Percentiles rank a stretch among this genome's conserved stretches.
Evolutionary conservation across 345 rosid genomes (phyloP).

Genomic region (Boechera stricta): DNA sequence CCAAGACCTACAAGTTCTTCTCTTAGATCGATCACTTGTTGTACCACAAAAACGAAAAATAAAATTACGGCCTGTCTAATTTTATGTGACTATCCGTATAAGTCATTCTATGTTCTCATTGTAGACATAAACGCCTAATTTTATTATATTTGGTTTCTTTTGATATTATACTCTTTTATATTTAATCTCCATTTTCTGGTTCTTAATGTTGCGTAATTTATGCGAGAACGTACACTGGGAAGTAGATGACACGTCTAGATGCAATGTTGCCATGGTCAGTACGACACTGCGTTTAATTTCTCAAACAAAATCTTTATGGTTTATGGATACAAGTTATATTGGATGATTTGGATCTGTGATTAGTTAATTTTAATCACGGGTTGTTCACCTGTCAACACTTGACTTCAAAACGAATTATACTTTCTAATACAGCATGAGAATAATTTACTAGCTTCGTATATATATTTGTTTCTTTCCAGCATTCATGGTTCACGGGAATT

Average conservation of each 20-base stretch:
- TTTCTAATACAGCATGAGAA: background rate
- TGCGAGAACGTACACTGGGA: background rate
- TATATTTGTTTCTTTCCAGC: background rate
- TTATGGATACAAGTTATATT: background rate
- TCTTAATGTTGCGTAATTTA: background rate
- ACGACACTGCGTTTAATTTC: background rate
- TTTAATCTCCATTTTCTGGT: background rate
- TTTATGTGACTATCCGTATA: slow-evolving; percentile 25
- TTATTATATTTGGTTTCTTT: background rate
- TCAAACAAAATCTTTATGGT: background rate
- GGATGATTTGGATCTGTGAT: background rate
- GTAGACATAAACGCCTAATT: background rate
- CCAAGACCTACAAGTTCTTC: slow-evolving; percentile 65
- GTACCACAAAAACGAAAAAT: background rate
- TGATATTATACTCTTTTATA: background rate
- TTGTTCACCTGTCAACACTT: background rate
- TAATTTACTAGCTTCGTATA: background rate
- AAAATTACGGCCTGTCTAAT: slow-evolving; percentile 29
- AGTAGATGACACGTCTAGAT: slow-evolving; percentile 12
- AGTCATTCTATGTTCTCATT: background rate
- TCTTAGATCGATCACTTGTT: slow-evolving; percentile 45
- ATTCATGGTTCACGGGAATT: background rate
- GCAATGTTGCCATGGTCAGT: background rate
- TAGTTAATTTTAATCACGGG: slow-evolving; percentile 3
- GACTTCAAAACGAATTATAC: background rate